Evolutionary conservation across 306 rosid species (phyloP).

Genomic region (Amphicarpaea edgeworthii): DNA sequence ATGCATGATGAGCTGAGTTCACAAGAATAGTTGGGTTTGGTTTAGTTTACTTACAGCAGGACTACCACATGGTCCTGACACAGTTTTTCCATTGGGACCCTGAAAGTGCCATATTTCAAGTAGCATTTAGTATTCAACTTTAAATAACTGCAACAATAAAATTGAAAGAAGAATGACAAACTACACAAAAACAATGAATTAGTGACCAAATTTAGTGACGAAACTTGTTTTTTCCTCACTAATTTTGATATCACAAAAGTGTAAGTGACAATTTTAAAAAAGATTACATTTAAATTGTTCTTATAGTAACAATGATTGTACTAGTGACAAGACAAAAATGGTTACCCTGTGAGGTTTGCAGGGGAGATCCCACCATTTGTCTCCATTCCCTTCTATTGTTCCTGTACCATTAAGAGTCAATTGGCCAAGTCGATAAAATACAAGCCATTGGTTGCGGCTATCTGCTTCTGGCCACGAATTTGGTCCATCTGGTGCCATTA

Average conservation of each 20-base stretch:
- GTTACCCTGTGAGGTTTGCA: constrained; percentile 97
- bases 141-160: not conserved
- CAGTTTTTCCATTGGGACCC: constrained; percentile 88
- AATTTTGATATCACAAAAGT: no score
- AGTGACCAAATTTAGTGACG: no score
- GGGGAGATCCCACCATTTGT: constrained; percentile 97
- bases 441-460: constrained; percentile 85
- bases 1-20: constrained; percentile 7
- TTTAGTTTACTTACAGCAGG: constrained; percentile 77
- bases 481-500: constrained; percentile 94
- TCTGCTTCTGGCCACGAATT: constrained; percentile 79
- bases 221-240: no score
- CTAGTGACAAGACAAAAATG: not conserved
- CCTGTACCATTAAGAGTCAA: constrained; percentile 87
- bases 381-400: constrained; percentile 95
- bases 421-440: constrained; percentile 77
- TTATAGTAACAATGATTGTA: not conserved
- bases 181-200: no score
- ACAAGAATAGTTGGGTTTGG: constrained; percentile 22
- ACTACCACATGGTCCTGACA: constrained; percentile 88
- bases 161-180: not conserved
- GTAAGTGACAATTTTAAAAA: no score
- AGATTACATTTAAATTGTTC: no score
- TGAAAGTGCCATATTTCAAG: constrained; percentile 44
- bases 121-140: constrained; percentile 22